Base-by-base conservation (phyloP, 768 basidiomycete species). In the Naematelia encephala region DNA sequence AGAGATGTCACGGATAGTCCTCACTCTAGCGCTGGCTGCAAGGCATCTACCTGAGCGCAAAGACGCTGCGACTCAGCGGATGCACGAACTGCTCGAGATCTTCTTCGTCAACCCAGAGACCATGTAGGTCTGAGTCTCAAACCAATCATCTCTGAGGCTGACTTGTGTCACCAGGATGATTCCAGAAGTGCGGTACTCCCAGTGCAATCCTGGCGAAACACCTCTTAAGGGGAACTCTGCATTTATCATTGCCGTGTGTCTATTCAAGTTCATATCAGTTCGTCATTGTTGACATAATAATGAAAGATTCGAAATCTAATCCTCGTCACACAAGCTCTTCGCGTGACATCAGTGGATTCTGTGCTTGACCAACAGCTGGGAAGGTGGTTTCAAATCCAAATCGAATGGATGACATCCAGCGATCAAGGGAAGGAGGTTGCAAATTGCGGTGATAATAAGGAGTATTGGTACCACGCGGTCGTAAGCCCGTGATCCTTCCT, bases 381-480 rank as follows among this genome's bases (percentile, higher is more conserved):
- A 44, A 21, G 22, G 11, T 64, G 63, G 63, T 64, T 64, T 44
- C n/a, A 30, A 3, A 34, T 23, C 3, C 59, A 64, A 43, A 42
- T 64, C 5, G 26, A 46, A 16, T 64, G 59, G 59, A 57, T 60
- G 59, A 30, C 14, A 10, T 28, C 55, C n/a, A 42, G 44, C 19
- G 28, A 26, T 0, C 59, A 57, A 27, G 63, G 63, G 1, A 14
- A 29, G 21, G 43, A 48, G 26, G 59, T 56, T 1, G 5, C 19
- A 8, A 25, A 19, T 14, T 48, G 48, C 12, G 56, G 60, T 22
- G 57, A 61, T 5, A 64, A 64, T 30, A 61, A 57, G 25, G 44
- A 50, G n/a, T 57, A 46, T 14, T 64, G 63, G 63, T 64, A 64
- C 58, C 63, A 64, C 28, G 59, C 63, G 1, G 30, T 57, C 5